Evolutionary conservation across 257 asterid species (phyloP), one percentile per base, ranked within the genome.

Genomic region (Penstemon eatonii): DNA sequence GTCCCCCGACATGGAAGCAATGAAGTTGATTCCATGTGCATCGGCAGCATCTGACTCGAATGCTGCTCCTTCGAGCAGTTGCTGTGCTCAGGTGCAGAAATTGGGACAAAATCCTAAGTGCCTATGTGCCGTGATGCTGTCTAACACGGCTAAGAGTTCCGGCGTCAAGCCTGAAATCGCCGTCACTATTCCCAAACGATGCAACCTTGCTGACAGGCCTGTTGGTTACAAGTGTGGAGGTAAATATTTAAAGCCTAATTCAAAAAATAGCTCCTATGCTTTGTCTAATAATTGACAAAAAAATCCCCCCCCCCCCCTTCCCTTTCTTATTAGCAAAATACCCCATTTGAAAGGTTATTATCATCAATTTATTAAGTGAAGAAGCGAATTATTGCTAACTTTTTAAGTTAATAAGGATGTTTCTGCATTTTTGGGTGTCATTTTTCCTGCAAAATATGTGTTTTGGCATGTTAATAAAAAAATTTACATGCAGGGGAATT

Each of bases 161-260:
- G 86, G 92, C 0, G 80, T 82, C 7, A 80, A 89, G 5, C 85
- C 88, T 5, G 81, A 81, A 55, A 56, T 84, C 6, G 89, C 98
- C 19, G 12, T 91, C 2, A 78, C 90, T 41, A 87, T 87, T 36
- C 92, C 95, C 64, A 85, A 87, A 47, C 83, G 97, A 5, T 91
- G 93, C 78, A 81, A 89, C 79, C 59, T 89, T 15, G 83, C 75
- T 45, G 79, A 85, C 62, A 89, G 96, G 76, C 96, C 93, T 0
- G 54, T 89, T 0, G 96, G 97, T 39, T 84, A 78, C 80, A 89
- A 91, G 70, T 91, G 96, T 75, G 97, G 93, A 57, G 72, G 96
- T 82, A 18, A 38, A 81, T 44, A 2, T 51, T 51, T 11, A 5
- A 25, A 25, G 33, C 33, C 2, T 1, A 1, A 25, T 25, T 25